Percentiles rank a stretch among this genome's conserved stretches.
Conservation (phyloP, 139 green algal genomes). For the Tetradesmus obliquus region DNA sequence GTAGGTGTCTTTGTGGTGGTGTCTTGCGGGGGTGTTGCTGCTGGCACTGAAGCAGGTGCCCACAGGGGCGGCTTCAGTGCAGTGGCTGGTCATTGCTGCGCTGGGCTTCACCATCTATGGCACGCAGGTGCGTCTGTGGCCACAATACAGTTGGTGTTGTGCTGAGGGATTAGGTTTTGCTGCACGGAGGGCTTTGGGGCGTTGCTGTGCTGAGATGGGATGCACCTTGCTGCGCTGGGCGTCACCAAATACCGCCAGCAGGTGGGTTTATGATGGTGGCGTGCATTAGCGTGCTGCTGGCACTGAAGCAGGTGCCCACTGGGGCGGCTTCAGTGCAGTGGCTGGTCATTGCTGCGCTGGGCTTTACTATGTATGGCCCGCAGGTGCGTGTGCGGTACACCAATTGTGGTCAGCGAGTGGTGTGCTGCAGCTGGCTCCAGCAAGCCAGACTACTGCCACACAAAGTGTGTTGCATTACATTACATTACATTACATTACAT, state of each 20-base stretch:
- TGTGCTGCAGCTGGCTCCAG: neutral
- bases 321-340: constrained; percentile 73
- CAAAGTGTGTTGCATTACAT: too few relatives aligned
- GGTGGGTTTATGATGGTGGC: neutral
- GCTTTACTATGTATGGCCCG: constrained; percentile 91
- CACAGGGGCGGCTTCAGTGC: constrained; percentile 51
- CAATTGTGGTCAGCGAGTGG: too few relatives aligned
- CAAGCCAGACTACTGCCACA: too few relatives aligned
- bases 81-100: constrained; percentile 87
- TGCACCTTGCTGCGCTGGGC: too few relatives aligned
- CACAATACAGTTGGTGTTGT: neutral
- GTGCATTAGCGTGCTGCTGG: constrained; percentile 38
- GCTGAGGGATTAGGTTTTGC: neutral
- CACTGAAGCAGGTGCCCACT: constrained; percentile 59
- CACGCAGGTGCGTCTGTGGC: constrained; percentile 35
- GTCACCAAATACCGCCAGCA: too few relatives aligned
- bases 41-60: constrained; percentile 59
- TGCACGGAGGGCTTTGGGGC: neutral
- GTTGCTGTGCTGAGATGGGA: neutral
- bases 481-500: too few relatives aligned
- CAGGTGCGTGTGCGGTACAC: constrained; percentile 9
- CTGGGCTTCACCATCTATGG: constrained; percentile 96
- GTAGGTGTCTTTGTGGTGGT: too few relatives aligned
- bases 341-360: constrained; percentile 85
- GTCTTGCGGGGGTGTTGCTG: constrained; percentile 4